phyloP scores from a whole-genome alignment of 345 rosid species.

The Psidium guajava region DNA sequence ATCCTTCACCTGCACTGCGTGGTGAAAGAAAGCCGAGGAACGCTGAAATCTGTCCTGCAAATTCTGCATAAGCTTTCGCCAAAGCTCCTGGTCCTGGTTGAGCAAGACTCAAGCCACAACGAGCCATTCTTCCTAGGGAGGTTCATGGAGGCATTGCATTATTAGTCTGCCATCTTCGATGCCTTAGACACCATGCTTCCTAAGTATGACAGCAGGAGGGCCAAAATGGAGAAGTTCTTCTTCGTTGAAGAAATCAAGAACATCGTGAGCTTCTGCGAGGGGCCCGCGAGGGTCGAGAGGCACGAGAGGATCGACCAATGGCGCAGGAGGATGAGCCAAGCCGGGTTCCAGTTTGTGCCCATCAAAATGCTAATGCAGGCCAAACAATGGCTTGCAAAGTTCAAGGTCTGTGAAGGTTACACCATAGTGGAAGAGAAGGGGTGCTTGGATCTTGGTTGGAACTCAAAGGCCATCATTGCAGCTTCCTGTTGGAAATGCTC shows the following conservation, averaged over 20 bases:
- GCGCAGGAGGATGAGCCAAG: conserved; percentile 50
- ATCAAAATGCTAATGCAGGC: conserved; percentile 23
- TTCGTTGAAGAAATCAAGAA: conserved; percentile 50
- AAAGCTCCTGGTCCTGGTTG: conserved; percentile 20
- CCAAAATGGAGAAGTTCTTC: conserved; percentile 49
- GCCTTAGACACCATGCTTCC: conserved; percentile 41
- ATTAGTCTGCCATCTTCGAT: conserved; percentile 51
- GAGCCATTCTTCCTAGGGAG: conserved; percentile 53
- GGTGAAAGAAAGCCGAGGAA: conserved; percentile 45
- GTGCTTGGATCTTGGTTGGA: conserved; percentile 49
- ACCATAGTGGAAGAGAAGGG: conserved; percentile 40
- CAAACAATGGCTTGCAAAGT: conserved; percentile 34
- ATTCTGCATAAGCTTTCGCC: conserved; percentile 20
- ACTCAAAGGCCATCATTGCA: conserved; percentile 39
- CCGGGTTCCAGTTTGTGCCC: conserved; percentile 28
- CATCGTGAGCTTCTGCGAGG: conserved; percentile 55
- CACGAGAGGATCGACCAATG: conserved; percentile 49
- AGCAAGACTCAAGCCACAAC: conserved; percentile 42
- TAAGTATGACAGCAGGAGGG: conserved; percentile 41
- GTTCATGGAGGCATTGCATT: conserved; percentile 59
- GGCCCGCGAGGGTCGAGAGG: conserved; percentile 35
- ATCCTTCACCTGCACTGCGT: conserved; percentile 33
- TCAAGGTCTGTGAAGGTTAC: conserved; percentile 23
- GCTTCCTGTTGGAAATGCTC: conserved; percentile 50
- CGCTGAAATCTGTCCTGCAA: conserved; percentile 30